These are phyloP conservation scores for Xylariaceae sp. DNA, from an alignment of 2,329 filamentous ascomycete species.

Conservation along the genomic window DNA sequence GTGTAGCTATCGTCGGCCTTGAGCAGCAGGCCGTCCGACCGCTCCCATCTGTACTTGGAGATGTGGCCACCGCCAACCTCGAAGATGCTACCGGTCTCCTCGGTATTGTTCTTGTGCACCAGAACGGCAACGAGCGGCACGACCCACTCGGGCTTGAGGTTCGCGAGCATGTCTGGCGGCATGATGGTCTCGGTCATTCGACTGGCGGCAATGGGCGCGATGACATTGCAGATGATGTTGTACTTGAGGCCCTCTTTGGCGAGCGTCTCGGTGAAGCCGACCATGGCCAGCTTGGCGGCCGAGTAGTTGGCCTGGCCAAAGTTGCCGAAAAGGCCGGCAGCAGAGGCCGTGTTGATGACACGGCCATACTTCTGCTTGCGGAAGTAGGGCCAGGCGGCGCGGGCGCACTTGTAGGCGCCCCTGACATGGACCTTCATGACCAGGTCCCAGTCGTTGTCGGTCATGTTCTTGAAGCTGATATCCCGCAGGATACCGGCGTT, in stretches of 20 bases:
- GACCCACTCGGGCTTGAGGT: slow-evolving; percentile 87
- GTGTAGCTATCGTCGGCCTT: slow-evolving; percentile 86
- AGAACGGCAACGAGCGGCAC: slow-evolving; percentile 87
- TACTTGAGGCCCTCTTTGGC: slow-evolving; percentile 98
- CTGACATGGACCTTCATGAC: slow-evolving; percentile 88
- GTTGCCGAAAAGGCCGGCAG: slow-evolving; percentile 87
- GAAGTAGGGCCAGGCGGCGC: slow-evolving; percentile 95
- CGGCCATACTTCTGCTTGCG: slow-evolving; percentile 97
- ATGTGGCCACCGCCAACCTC: slow-evolving; percentile 89
- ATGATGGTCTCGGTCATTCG: slow-evolving; percentile 94
- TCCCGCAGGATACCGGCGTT: slow-evolving; percentile 95
- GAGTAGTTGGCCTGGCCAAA: slow-evolving; percentile 98
- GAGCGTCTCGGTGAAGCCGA: slow-evolving; percentile 95
- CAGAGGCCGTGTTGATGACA: slow-evolving; percentile 95
- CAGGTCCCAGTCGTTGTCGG: slow-evolving; percentile 92
- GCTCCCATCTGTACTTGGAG: slow-evolving; percentile 93
- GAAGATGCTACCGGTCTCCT: slow-evolving; percentile 83
- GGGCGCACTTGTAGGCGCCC: slow-evolving; percentile 91
- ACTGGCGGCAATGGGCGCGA: slow-evolving; percentile 90
- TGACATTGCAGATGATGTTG: slow-evolving; percentile 92
- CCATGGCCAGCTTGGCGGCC: slow-evolving; percentile 89
- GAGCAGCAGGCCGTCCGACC: slow-evolving; percentile 78
- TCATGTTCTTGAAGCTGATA: slow-evolving; percentile 98
- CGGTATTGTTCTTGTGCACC: slow-evolving; percentile 74
- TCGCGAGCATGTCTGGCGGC: slow-evolving; percentile 84